Evolutionary conservation across 2,329 filamentous ascomycete genomes (phyloP), one percentile per base, ranked within the genome.

Genomic region (Hysterium pulicare): DNA sequence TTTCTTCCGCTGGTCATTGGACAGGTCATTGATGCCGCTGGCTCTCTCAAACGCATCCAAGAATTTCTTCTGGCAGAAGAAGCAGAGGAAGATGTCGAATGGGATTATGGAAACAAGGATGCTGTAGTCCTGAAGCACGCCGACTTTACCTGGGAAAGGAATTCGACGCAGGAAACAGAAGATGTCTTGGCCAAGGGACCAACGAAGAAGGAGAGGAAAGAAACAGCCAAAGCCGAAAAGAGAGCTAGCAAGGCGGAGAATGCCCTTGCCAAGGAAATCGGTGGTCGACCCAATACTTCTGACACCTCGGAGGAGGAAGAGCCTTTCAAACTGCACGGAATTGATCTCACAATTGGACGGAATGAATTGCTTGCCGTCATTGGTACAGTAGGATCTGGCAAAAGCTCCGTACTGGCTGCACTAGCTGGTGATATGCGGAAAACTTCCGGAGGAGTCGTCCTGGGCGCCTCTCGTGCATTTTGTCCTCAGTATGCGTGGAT

Each of bases 401-500:
- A 98, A 71, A 93, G 79, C 38, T 96, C 90, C 0, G 71, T 98
- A 1, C 79, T 98, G 2, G 86, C 89, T 24, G 90, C 91, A 0
- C 71, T 98, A 34, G 91, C 90, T 1, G 91, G 93, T 19, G 91
- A 97, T 50, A 97, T 97, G 91, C 82, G 90, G 33, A 86, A 84
- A 63, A 94, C 87, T 0, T 71, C 70, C 3, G 90, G 90, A 9
- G 77, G 84, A 28, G 78, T 94, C 5, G 77, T 81, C 0, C 78
- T 93, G 53, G 87, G 90, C 31, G 88, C 88, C 0, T 84, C 82
- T 3, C 77, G 90, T 48, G 88, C 91, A 0, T 96, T 95, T 57
- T 97, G 93, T 52, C 91, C 91, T 0, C 91, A 98, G 62, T 95
- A 95, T 59, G 88, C 93, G 0, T 98, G 93, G 93, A 95, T 98